Evolutionary conservation across 2,329 filamentous ascomycete genomes (phyloP), one percentile per base, ranked within the genome.

Genomic region (Colletotrichum sp.): DNA sequence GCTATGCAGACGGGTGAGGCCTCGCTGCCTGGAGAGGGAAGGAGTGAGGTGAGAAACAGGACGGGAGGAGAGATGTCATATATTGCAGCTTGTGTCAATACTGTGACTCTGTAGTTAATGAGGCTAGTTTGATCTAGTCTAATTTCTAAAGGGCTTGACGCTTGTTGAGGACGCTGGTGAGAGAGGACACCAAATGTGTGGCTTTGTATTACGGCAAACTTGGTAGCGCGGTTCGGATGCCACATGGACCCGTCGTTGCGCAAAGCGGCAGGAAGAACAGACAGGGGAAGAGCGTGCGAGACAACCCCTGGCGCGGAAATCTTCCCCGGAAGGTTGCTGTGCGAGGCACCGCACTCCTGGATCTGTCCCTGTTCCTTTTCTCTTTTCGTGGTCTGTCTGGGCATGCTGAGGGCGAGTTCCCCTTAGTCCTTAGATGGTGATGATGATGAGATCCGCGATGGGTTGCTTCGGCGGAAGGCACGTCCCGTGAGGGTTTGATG

Each of bases 211-310:
- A 68, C 55, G 30, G 44, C 32, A 69, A 71, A 49, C 34, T 24
- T 15, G 8, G 30, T 21, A 16, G 59, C 26, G 39, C 44, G 16
- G 30, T n/a, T n/a, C n/a, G 15, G 26, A 75, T 59, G 44, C 36
- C 63, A 72, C 70, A 63, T 64, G 39, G 73, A 76, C 69, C 30
- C 28, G 55, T 68, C 39, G 69, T 72, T 49, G 69, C 69, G 57
- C 30, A 36, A 28, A 21, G 24, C n/a, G 16, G 24, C 32, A 32
- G 44, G 44, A 49, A 70, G 68, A 70, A 60, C 49, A 34, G 71
- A 60, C 59, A 69, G 34, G 70, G 65, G 60, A 26, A 57, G 30
- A 36, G 21, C 21, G 26, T 63, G 71, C 65, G 49, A 74, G 57
- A 69, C 70, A 69, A 60, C 57, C 57, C 63, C 32, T 44, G 69